These are phyloP conservation scores for Alternaria sp. DNA, from an alignment of 2,329 filamentous ascomycete species.

Conservation along the genomic window DNA sequence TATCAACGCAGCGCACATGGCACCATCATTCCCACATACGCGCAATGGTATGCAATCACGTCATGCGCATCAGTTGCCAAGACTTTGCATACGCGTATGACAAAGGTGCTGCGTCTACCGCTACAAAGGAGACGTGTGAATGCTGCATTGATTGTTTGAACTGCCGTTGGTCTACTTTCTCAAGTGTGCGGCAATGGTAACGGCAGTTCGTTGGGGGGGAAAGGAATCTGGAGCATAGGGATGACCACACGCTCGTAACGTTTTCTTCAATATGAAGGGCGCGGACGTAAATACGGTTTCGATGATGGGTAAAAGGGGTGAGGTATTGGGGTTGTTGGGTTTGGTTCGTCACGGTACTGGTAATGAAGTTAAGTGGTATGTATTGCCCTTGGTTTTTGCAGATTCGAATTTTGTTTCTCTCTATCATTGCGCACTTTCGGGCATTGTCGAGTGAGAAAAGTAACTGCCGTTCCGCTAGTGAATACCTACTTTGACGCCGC, in stretches of 20 bases:
- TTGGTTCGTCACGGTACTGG: background rate
- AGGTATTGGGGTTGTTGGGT: background rate
- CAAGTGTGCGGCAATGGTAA: background rate
- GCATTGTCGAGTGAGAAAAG: constrained; percentile 15
- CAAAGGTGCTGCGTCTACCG: constrained; percentile 20
- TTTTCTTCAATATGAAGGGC: background rate
- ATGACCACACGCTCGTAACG: background rate
- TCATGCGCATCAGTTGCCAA: constrained; percentile 34
- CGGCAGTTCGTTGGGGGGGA: background rate
- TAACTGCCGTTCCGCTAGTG: constrained; percentile 1
- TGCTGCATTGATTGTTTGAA: constrained; percentile 47
- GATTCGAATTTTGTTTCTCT: background rate
- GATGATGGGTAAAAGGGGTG: background rate
- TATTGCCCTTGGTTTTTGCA: constrained; percentile 2
- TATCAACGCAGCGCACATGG: background rate
- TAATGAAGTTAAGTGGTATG: constrained; percentile 1
- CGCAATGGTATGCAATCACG: constrained; percentile 6
- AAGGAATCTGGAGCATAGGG: background rate
- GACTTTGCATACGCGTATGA: constrained; percentile 30
- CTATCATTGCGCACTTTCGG: background rate
- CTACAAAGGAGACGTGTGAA: constrained; percentile 43
- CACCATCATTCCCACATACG: background rate
- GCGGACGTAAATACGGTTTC: background rate
- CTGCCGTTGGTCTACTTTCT: constrained; percentile 30
- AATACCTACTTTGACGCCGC: background rate